Conservation (phyloP, 2,329 filamentous ascomycete genomes). For the Daldinia sp. region DNA sequence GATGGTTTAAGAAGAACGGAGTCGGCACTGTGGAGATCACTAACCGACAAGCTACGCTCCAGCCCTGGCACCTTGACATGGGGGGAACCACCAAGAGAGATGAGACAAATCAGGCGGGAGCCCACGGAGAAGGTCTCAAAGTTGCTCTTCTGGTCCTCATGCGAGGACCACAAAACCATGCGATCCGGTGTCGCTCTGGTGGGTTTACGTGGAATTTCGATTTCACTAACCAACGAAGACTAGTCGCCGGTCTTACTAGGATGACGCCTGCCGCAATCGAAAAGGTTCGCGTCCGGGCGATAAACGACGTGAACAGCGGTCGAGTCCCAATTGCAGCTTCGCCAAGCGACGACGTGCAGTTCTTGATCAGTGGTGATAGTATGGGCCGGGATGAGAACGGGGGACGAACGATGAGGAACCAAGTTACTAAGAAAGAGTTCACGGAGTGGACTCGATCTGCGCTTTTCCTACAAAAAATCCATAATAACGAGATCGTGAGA, state of each 20-base stretch:
- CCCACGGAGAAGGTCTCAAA: neutral
- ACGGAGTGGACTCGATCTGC: neutral
- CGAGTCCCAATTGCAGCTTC: neutral
- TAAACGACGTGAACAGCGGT: neutral
- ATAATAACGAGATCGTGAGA: constrained; percentile 7
- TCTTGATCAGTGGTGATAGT: neutral
- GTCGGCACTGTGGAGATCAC: constrained; percentile 49
- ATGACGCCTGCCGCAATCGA: neutral
- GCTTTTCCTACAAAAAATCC: neutral
- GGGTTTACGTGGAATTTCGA: neutral
- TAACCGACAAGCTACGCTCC: constrained; percentile 48
- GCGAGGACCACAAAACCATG: neutral
- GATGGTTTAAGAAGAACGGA: neutral
- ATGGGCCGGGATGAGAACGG: neutral
- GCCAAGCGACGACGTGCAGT: neutral
- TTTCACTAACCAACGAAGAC: neutral
- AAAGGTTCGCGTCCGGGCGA: neutral
- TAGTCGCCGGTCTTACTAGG: neutral
- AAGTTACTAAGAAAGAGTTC: neutral
- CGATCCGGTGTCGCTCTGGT: neutral
- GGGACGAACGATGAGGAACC: neutral
- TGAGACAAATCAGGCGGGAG: constrained; percentile 9
- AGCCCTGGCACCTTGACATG: constrained; percentile 50
- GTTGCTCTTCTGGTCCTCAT: neutral
- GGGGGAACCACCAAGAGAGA: constrained; percentile 47